These are phyloP conservation scores for Rhodotorula sp. DNA, from an alignment of 1,284 basidiomycete genomes.

Conservation along the genomic window DNA sequence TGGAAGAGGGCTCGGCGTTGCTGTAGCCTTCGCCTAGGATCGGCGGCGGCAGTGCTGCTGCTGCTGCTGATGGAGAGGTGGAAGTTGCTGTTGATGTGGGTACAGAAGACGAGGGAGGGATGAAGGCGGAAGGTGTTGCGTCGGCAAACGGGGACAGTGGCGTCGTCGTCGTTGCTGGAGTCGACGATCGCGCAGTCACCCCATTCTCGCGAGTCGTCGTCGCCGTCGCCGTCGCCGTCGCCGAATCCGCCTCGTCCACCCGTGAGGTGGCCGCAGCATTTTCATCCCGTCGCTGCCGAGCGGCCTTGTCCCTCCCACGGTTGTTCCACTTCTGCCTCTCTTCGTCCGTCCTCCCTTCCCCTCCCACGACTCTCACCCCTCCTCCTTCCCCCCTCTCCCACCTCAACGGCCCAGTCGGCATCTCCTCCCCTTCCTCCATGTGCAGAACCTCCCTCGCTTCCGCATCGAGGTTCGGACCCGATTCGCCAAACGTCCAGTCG, in stretches of 20 bases:
- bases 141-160: not conserved
- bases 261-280: not conserved
- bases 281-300: not conserved
- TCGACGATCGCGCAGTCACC: not conserved
- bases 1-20: not conserved
- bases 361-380: conserved; percentile 7
- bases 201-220: not conserved
- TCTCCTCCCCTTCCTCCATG: conserved; percentile 13
- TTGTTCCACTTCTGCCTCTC: conserved; percentile 1
- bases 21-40: not conserved
- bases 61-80: not conserved
- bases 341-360: conserved; percentile 1
- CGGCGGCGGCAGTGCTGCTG: not conserved
- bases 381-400: conserved; percentile 14
- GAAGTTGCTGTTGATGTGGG: not conserved
- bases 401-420: conserved; percentile 29
- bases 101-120: not conserved
- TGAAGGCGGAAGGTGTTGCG: not conserved
- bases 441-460: conserved; percentile 15
- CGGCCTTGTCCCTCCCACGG: not conserved
- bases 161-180: not conserved
- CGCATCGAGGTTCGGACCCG: conserved; percentile 30
- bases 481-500: conserved; percentile 36
- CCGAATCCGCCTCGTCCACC: not conserved
- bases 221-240: not conserved